A percentile compares a stretch with the other conserved stretches of the same genome.
phyloP scores from a whole-genome alignment of 1,284 basidiomycete genomes.

The Athelia psychrophila region DNA sequence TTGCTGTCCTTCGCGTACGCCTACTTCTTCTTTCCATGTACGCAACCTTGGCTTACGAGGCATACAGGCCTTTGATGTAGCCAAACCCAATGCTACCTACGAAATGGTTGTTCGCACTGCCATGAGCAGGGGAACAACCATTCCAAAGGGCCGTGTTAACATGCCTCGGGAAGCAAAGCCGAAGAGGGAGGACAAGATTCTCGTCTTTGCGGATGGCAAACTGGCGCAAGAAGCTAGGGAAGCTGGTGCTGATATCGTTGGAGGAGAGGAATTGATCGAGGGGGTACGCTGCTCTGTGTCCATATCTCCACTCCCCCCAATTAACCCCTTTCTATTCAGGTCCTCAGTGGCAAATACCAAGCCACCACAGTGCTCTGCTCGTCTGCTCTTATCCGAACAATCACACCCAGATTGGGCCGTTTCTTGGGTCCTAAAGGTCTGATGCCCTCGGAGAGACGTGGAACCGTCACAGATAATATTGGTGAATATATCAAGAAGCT shows the following conservation, averaged over 20 bases:
- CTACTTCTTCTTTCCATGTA: background rate
- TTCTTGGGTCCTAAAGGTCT: constrained; percentile 91
- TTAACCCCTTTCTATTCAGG: constrained; percentile 34
- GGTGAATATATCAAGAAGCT: constrained; percentile 78
- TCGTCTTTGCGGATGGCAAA: constrained; percentile 86
- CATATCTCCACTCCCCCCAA: constrained; percentile 3
- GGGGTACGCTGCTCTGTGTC: constrained; percentile 45
- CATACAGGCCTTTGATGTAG: constrained; percentile 74
- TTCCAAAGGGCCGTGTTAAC: constrained; percentile 77
- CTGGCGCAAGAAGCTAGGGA: constrained; percentile 74
- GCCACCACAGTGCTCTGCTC: constrained; percentile 88
- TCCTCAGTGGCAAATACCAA: constrained; percentile 63
- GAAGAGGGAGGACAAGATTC: constrained; percentile 67
- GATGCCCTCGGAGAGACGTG: constrained; percentile 93
- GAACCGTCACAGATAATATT: constrained; percentile 90
- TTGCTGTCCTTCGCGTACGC: constrained; percentile 67
- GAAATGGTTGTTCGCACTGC: constrained; percentile 81
- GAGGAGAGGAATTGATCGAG: constrained; percentile 81
- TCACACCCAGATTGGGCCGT: constrained; percentile 83
- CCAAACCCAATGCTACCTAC: constrained; percentile 70
- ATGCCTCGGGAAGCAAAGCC: constrained; percentile 76
- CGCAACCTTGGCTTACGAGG: background rate
- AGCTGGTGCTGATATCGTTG: constrained; percentile 85
- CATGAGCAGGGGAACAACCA: constrained; percentile 67
- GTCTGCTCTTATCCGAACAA: constrained; percentile 73